phyloP scores from a whole-genome alignment of 2,329 filamentous ascomycete species.

The Colletotrichum truncatum region DNA sequence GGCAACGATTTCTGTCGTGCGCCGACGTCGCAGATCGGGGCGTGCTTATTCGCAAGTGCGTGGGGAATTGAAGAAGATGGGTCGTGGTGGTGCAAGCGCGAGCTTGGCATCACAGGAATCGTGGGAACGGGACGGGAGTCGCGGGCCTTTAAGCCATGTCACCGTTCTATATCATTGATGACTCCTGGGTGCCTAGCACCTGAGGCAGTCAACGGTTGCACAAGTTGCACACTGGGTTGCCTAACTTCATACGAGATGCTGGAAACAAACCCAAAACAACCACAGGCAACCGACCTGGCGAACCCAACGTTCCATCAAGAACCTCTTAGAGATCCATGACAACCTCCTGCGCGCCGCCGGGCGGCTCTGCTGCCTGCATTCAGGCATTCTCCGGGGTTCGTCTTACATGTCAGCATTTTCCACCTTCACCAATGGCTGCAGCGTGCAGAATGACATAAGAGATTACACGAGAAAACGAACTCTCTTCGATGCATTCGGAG shows the following conservation, averaged over 20 bases:
- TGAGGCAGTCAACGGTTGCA: neutral
- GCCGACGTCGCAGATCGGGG: neutral
- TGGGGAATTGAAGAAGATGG: neutral
- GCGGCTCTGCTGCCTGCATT: slow-evolving; percentile 9
- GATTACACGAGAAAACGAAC: neutral
- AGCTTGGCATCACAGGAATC: neutral
- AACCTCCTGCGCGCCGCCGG: neutral
- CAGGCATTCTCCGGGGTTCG: neutral
- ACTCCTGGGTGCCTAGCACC: neutral
- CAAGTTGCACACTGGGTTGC: neutral
- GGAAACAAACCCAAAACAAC: neutral
- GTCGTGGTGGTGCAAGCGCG: neutral
- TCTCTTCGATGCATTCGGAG: neutral
- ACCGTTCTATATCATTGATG: neutral
- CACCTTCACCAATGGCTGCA: neutral
- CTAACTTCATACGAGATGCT: neutral
- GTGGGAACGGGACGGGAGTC: neutral
- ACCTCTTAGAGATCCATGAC: slow-evolving; percentile 4
- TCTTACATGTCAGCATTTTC: neutral
- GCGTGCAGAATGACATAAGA: neutral
- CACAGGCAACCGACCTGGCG: neutral
- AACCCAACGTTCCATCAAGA: neutral
- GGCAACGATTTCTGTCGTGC: neutral
- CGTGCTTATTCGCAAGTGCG: neutral
- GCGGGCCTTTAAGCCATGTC: neutral